Evolutionary conservation across 371 early-diverging fungal genomes (phyloP).

Genomic region (Funneliformis caledonium): DNA sequence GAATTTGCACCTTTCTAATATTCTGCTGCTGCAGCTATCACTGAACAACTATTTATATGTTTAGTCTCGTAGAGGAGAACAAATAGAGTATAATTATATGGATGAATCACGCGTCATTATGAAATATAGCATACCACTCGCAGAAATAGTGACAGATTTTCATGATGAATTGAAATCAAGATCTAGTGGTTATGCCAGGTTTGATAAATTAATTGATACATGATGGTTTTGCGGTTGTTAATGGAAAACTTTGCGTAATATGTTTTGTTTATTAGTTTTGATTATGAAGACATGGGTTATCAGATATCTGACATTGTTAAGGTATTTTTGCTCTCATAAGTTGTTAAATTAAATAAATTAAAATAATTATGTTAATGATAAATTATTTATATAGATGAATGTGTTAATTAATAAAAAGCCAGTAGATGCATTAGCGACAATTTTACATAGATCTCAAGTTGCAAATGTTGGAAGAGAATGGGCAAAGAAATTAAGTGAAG

Average conservation of each 20-base stretch:
- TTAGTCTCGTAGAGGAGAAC: conserved; percentile 79
- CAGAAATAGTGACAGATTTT: conserved; percentile 94
- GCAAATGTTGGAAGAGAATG: conserved; percentile 80
- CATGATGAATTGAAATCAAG: conserved; percentile 91
- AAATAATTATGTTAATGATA: neutral
- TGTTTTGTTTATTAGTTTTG: conserved; percentile 62
- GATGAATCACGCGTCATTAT: conserved; percentile 89
- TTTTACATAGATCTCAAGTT: conserved; percentile 80
- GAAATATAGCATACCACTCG: conserved; percentile 85
- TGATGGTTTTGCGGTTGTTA: neutral
- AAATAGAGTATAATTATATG: conserved; percentile 82
- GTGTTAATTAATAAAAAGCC: conserved; percentile 89
- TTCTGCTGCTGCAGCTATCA: neutral
- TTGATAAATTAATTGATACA: neutral
- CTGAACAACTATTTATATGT: neutral
- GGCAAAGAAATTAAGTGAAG: conserved; percentile 78
- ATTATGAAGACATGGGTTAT: conserved; percentile 95
- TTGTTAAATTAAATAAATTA: neutral
- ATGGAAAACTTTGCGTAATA: neutral
- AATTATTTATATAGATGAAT: conserved; percentile 63
- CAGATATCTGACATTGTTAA: conserved; percentile 89
- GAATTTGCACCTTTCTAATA: neutral
- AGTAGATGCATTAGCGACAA: conserved; percentile 92
- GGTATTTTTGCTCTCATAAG: conserved; percentile 55
- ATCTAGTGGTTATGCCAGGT: conserved; percentile 91